phyloP scores from a whole-genome alignment of 768 basidiomycete genomes.

The Clitopilus passeckerianus region DNA sequence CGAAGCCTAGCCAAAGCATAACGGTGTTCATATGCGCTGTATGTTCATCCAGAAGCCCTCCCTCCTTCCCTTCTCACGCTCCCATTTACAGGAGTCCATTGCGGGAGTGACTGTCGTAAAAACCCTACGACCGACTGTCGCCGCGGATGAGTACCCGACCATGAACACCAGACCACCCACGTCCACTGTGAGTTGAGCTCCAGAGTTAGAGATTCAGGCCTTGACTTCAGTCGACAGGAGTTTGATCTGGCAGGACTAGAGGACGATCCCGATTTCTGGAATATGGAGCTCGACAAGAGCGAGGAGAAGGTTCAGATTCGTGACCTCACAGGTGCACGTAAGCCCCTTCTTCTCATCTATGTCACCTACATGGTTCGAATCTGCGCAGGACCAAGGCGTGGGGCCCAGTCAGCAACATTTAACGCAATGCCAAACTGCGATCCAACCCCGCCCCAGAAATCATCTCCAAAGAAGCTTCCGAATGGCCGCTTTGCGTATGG shows the following conservation, averaged over 20 bases:
- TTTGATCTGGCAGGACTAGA: conserved; percentile 63
- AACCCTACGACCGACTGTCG: conserved; percentile 54
- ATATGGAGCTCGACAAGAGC: conserved; percentile 38
- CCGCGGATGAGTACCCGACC: conserved; percentile 57
- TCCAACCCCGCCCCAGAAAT: background rate
- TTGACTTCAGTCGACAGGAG: conserved; percentile 36
- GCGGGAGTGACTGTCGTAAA: conserved; percentile 58
- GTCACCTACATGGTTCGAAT: too few species aligned
- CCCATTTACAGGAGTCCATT: conserved; percentile 54
- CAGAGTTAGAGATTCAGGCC: background rate
- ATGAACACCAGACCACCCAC: conserved; percentile 66
- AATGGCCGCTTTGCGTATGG: conserved; percentile 67
- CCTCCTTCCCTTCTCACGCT: background rate
- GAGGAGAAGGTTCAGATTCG: conserved; percentile 22
- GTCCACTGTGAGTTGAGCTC: conserved; percentile 36
- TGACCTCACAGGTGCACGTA: conserved; percentile 27
- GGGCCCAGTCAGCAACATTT: too few species aligned
- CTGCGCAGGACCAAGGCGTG: too few species aligned
- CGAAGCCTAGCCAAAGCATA: conserved; percentile 72
- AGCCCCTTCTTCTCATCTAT: background rate
- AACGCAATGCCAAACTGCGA: background rate
- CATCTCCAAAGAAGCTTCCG: conserved; percentile 33
- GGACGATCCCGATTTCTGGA: conserved; percentile 67
- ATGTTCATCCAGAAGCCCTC: conserved; percentile 9
- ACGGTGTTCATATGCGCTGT: conserved; percentile 61